A percentile compares a stretch with the other conserved stretches of the same genome.
Conservation (phyloP, 495 filamentous ascomycete species). For the Venustampulla echinocandica region DNA sequence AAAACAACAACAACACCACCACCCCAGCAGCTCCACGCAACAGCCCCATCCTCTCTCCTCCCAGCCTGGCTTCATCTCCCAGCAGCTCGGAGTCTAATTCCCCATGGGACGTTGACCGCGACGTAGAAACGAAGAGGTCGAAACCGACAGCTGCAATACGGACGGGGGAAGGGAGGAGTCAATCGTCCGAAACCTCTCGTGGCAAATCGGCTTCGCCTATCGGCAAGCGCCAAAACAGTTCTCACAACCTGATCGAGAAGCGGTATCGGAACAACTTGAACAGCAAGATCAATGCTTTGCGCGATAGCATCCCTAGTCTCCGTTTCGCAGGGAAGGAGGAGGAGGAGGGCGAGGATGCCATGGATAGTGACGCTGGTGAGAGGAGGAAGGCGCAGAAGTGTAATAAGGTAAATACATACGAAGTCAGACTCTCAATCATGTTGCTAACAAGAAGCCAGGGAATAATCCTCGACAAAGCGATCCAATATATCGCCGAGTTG, state of each 20-base stretch:
- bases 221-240: conserved; percentile 18
- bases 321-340: conserved; percentile 1
- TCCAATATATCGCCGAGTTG: conserved; percentile 11
- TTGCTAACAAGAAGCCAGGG: conserved; percentile 4
- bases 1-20: too few species aligned
- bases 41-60: too few species aligned
- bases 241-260: conserved; percentile 47
- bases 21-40: too few species aligned
- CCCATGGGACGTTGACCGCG: too few species aligned
- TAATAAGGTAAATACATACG: conserved; percentile 6
- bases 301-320: conserved; percentile 32
- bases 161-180: conserved; percentile 1
- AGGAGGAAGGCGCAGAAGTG: conserved; percentile 4
- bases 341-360: not conserved
- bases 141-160: too few species aligned
- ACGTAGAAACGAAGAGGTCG: too few species aligned
- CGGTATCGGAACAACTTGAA: conserved; percentile 47
- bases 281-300: conserved; percentile 40
- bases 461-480: conserved; percentile 9
- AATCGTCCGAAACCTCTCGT: not conserved
- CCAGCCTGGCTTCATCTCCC: too few species aligned
- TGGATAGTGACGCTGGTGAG: conserved; percentile 7
- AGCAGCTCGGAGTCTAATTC: too few species aligned
- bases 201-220: not conserved
- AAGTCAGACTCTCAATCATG: not conserved